A percentile compares a stretch with the other conserved stretches of the same genome.
Evolutionary conservation across 2,329 filamentous ascomycete species (phyloP).

Genomic region (Apiospora saccharicola): DNA sequence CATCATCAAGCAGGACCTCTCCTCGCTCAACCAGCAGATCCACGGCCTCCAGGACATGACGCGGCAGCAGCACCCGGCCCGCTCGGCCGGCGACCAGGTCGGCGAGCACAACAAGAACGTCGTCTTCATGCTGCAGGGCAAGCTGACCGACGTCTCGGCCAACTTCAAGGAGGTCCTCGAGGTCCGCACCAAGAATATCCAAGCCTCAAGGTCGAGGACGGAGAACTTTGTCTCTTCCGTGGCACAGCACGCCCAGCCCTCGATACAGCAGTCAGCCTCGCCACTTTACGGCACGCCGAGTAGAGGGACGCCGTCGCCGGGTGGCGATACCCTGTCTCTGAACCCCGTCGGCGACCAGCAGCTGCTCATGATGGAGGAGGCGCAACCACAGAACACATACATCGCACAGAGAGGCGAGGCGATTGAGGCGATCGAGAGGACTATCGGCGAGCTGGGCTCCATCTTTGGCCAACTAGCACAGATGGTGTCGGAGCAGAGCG

Average conservation of each 20-base stretch:
- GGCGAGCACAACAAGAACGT: constrained; percentile 99
- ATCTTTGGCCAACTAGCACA: constrained; percentile 95
- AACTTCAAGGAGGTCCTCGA: constrained; percentile 99
- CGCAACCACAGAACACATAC: constrained; percentile 83
- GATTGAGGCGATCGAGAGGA: constrained; percentile 95
- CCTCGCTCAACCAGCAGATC: constrained; percentile 84
- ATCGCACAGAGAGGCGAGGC: constrained; percentile 94
- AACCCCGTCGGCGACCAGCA: constrained; percentile 84
- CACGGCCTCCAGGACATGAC: constrained; percentile 81
- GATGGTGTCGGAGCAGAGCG: constrained; percentile 97
- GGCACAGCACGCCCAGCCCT: constrained; percentile 74
- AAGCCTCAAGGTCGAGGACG: constrained; percentile 88
- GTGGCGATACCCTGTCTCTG: constrained; percentile 79
- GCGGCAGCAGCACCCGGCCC: constrained; percentile 68
- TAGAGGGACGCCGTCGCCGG: constrained; percentile 70
- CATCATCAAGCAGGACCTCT: constrained; percentile 97
- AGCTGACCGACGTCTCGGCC: constrained; percentile 88
- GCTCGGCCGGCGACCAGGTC: constrained; percentile 73
- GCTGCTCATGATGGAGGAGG: constrained; percentile 91
- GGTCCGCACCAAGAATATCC: constrained; percentile 96
- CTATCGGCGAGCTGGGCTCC: constrained; percentile 87
- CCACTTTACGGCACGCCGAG: constrained; percentile 85
- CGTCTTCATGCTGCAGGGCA: constrained; percentile 87
- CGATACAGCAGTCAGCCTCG: constrained; percentile 78
- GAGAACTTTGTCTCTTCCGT: constrained; percentile 97